A percentile compares a stretch with the other conserved stretches of the same genome.
Conservation (phyloP, 2,329 filamentous ascomycete species). For the Fusarium fracticaudum region DNA sequence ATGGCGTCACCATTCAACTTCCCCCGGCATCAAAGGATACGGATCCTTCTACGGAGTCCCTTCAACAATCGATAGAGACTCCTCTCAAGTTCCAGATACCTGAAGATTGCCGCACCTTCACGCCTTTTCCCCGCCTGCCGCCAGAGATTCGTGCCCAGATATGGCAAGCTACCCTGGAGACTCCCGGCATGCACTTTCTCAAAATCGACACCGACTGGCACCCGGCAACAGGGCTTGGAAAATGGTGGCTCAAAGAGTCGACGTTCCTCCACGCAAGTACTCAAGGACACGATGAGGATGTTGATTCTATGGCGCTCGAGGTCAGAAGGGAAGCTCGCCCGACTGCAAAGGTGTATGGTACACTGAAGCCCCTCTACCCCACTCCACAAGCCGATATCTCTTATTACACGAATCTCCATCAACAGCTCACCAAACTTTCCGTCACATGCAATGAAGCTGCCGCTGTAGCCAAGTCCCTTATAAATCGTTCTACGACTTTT, state of each 20-base stretch:
- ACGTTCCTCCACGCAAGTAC: background rate
- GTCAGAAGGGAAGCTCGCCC: constrained; percentile 38
- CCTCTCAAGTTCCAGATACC: constrained; percentile 47
- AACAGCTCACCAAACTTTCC: constrained; percentile 41
- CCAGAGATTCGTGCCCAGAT: constrained; percentile 49
- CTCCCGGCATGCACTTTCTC: constrained; percentile 50
- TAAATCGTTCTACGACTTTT: constrained; percentile 35
- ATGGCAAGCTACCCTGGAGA: constrained; percentile 45
- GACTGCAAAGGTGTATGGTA: constrained; percentile 22
- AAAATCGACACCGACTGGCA: constrained; percentile 39
- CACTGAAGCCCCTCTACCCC: constrained; percentile 41
- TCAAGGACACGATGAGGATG: constrained; percentile 25
- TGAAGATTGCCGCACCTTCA: constrained; percentile 44
- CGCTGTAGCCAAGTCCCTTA: constrained; percentile 32
- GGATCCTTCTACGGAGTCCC: background rate
- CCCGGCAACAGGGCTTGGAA: constrained; percentile 17
- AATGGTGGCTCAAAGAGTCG: constrained; percentile 37
- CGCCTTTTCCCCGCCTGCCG: constrained; percentile 47
- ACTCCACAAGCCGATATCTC: constrained; percentile 47
- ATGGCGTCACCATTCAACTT: background rate
- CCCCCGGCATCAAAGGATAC: background rate
- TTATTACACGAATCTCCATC: constrained; percentile 44
- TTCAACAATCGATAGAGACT: background rate
- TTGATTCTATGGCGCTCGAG: constrained; percentile 38
- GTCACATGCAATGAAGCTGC: constrained; percentile 44